Evolutionary conservation across 1,284 basidiomycete species (phyloP).

Genomic region (Erythrobasidium hasegawianum): DNA sequence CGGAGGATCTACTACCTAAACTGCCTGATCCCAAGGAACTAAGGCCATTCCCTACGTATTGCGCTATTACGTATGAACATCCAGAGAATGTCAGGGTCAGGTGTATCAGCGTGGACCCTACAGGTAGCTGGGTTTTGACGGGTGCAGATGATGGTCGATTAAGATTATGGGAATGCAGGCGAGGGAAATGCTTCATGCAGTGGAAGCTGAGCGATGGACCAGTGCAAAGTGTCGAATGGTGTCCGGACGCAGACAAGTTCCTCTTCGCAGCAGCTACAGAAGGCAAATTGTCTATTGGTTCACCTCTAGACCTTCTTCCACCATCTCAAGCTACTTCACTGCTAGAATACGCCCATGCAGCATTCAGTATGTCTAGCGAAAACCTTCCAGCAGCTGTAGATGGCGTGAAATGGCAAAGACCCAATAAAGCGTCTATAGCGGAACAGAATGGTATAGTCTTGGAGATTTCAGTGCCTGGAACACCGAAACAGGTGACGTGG

Average conservation of each 20-base stretch:
- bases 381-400: slow-evolving; percentile 11
- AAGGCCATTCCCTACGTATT: slow-evolving; percentile 88
- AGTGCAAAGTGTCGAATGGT: slow-evolving; percentile 87
- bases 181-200: slow-evolving; percentile 81
- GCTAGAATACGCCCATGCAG: slow-evolving; percentile 44
- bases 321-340: slow-evolving; percentile 50
- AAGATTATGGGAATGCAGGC: slow-evolving; percentile 87
- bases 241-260: slow-evolving; percentile 75
- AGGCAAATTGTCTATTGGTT: slow-evolving; percentile 72
- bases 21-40: slow-evolving; percentile 90
- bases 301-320: slow-evolving; percentile 60
- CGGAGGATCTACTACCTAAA: slow-evolving; percentile 86
- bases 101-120: slow-evolving; percentile 75
- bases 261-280: slow-evolving; percentile 77
- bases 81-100: slow-evolving; percentile 63
- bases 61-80: slow-evolving; percentile 69
- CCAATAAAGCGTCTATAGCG: slow-evolving; percentile 50
- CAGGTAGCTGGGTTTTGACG: slow-evolving; percentile 85
- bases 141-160: slow-evolving; percentile 88
- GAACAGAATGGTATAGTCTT: slow-evolving; percentile 55
- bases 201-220: slow-evolving; percentile 70
- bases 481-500: slow-evolving; percentile 83
- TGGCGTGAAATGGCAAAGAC: slow-evolving; percentile 55
- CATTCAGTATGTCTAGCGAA: slow-evolving; percentile 39
- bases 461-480: slow-evolving; percentile 60